Percentiles rank a stretch among this genome's conserved stretches.
These are phyloP conservation scores for Megacollybia platyphylla DNA, from an alignment of 1,284 basidiomycete genomes.

Conservation along the genomic window DNA sequence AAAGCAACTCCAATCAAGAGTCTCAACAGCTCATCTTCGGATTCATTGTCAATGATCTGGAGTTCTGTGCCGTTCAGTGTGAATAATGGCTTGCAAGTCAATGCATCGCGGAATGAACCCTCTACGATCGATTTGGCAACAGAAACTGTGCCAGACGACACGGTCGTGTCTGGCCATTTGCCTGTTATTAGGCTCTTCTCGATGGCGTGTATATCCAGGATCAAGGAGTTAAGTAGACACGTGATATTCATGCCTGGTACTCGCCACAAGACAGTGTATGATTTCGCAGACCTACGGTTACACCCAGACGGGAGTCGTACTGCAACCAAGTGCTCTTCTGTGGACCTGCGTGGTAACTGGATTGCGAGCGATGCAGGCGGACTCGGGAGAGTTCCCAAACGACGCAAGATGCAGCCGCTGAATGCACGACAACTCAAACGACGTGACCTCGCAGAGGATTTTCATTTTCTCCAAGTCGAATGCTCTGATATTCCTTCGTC, in stretches of 20 bases:
- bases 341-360: constrained; percentile 19
- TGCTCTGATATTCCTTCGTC: constrained; percentile 13
- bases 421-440: constrained; percentile 19
- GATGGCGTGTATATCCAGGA: constrained; percentile 18
- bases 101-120: constrained; percentile 32
- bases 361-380: constrained; percentile 17
- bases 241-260: constrained; percentile 3
- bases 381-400: constrained; percentile 7
- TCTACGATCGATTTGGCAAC: constrained; percentile 31
- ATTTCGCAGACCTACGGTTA: constrained; percentile 31
- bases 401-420: constrained; percentile 4
- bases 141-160: constrained; percentile 11
- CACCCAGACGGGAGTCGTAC: constrained; percentile 37
- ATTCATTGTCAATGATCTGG: constrained; percentile 8
- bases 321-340: constrained; percentile 14
- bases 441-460: constrained; percentile 23
- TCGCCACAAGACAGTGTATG: constrained; percentile 32
- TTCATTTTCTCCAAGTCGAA: constrained; percentile 12
- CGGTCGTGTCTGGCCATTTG: constrained; percentile 25
- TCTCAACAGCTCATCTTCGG: constrained; percentile 36
- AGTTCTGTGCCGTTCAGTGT: too few relatives aligned
- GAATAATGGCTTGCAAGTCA: constrained; percentile 24
- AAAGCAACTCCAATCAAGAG: constrained; percentile 68
- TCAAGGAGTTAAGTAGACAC: background rate
- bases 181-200: constrained; percentile 42